Base-by-base conservation (phyloP, 495 filamentous ascomycete genomes). In the Neurospora intermedia region DNA sequence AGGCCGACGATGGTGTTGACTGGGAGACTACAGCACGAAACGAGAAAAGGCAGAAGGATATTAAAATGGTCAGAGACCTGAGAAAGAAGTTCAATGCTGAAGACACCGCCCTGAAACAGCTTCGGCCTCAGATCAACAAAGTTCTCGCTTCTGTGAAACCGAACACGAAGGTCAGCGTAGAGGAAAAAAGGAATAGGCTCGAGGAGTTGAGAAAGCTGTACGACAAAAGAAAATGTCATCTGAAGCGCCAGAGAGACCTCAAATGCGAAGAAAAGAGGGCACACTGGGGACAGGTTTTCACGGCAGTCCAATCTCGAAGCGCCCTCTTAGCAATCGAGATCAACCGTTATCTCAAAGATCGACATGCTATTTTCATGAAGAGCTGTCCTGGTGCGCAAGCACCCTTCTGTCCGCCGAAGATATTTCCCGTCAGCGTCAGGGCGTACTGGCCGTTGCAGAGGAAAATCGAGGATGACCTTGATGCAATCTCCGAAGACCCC, bases 1-100 rank as follows among this genome's bases (percentile, higher is more conserved):
- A 80, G 54, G 73, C 74, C 1, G 78, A 80, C 39, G 72, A 77
- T 16, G 54, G 54, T 7, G 71, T 76, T 4, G 73, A 78, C 13
- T 76, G 75, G 70, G 27, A 43, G 15, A 43, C 11, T 5, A 42
- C 39, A 31, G 31, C 31, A 13, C 15, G 27, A 4, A 40, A 40
- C 16, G 4, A 38, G 23, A 2, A 35, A 0, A 31, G 38, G 38
- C 9, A 23, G 27, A 38, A 45, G 5, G 40, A 59, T 9, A 43
- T 45, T 2, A 27, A 18, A 2, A 43, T 35, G 10, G 70, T 73
- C 39, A n/a, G 69, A 5, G 41, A 54, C 20, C 10, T 18, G 35
- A 43, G 0, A 0, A 45, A 45, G 43, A 2, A 59, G 2, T 8
- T 16, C 13, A 16, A 4, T 20, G 15, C 0, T 10, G 39, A 40